These are phyloP conservation scores for Skeletonema tropicum DNA, from an alignment of 108 stramenopile species.

Conservation along the genomic window DNA sequence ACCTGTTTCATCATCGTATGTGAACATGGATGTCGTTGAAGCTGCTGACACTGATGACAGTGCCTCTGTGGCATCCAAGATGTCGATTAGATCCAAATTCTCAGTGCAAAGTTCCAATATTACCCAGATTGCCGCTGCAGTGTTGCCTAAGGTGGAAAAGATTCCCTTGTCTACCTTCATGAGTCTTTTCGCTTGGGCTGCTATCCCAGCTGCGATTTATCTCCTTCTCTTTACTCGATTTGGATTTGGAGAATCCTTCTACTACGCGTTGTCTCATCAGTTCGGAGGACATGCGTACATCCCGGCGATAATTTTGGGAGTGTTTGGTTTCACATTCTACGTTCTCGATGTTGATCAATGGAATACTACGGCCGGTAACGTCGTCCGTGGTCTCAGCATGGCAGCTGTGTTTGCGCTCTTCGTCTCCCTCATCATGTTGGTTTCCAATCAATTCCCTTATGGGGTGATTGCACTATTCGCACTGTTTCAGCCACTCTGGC, in stretches of 20 bases:
- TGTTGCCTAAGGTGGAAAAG: background rate
- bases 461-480: conserved; percentile 56
- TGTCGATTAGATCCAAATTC: background rate
- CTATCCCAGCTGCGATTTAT: background rate
- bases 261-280: conserved; percentile 39
- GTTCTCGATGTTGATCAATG: conserved; percentile 59
- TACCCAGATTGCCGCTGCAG: background rate
- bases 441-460: conserved; percentile 49
- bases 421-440: conserved; percentile 29
- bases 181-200: background rate
- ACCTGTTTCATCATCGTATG: background rate
- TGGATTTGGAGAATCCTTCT: conserved; percentile 46
- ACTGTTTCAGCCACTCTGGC: conserved; percentile 54
- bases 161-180: background rate
- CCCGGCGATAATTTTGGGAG: conserved; percentile 5
- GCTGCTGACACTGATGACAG: background rate
- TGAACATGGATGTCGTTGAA: background rate
- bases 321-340: conserved; percentile 46
- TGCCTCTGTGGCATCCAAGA: background rate
- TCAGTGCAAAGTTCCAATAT: background rate
- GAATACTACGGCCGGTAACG: conserved; percentile 25
- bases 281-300: conserved; percentile 34
- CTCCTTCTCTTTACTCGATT: conserved; percentile 27
- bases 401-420: conserved; percentile 15
- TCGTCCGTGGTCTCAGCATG: conserved; percentile 22